Conservation (phyloP, 1,139 yeast genomes). For the Hyphopichia pseudoburtonii region DNA sequence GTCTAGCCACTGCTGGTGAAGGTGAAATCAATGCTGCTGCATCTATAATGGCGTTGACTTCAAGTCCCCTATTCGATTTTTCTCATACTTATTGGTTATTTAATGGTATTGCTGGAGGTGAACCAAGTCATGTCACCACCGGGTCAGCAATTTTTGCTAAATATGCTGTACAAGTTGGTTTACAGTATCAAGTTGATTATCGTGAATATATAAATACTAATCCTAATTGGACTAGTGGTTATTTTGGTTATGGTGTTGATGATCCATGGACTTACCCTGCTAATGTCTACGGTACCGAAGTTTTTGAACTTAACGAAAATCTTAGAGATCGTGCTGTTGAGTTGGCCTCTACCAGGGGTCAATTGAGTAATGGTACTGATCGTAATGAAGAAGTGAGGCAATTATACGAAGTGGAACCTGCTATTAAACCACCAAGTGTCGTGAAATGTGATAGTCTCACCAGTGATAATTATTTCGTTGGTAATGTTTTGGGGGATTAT, state of each 20-base stretch:
- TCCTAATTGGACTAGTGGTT: conserved; percentile 61
- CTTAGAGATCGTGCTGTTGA: conserved; percentile 59
- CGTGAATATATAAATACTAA: conserved; percentile 47
- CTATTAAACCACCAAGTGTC: conserved; percentile 47
- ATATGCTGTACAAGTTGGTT: conserved; percentile 62
- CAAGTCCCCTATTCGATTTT: conserved; percentile 57
- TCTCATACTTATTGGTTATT: conserved; percentile 59
- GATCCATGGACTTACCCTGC: conserved; percentile 53
- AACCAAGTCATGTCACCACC: conserved; percentile 45
- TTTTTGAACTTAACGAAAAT: conserved; percentile 59
- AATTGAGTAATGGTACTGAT: conserved; percentile 46
- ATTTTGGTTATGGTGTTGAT: conserved; percentile 55
- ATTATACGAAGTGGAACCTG: conserved; percentile 49
- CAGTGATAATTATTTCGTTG: conserved; percentile 61
- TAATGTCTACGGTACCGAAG: conserved; percentile 62
- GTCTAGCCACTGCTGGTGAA: conserved; percentile 70
- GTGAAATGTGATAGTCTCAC: conserved; percentile 61
- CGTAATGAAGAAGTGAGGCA: conserved; percentile 46
- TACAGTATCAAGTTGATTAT: conserved; percentile 55
- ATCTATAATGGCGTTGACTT: conserved; percentile 53
- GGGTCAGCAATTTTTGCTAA: conserved; percentile 64
- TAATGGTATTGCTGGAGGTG: conserved; percentile 70
- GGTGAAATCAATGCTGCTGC: conserved; percentile 70
- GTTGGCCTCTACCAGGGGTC: conserved; percentile 43
- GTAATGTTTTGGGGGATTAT: conserved; percentile 49